Evolutionary conservation across 805 yeast genomes (phyloP), one percentile per base, ranked within the genome.

Genomic region (Wickerhamiella musiphila): DNA sequence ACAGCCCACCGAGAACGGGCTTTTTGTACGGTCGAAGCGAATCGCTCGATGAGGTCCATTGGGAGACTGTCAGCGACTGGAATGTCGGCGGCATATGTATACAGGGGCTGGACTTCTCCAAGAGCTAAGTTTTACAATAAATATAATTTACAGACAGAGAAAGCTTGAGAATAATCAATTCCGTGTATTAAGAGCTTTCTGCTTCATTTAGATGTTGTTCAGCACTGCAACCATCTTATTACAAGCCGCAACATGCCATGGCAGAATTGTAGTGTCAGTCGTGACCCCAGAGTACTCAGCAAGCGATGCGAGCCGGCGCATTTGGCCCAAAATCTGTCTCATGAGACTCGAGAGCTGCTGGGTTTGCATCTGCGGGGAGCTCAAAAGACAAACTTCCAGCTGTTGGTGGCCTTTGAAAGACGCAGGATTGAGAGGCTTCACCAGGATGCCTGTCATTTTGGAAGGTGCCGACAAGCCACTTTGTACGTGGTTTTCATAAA

Each of bases 181-280:
- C 6, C 16, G 5, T 9, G 26, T 28, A 33, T n/a, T n/a, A n/a
- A n/a, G n/a, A n/a, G n/a, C n/a, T n/a, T n/a, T n/a, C n/a, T n/a
- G n/a, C n/a, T n/a, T n/a, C n/a, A n/a, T n/a, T n/a, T 23, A 36
- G 12, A 31, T 16, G 21, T 12, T 18, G 12, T 29, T 15, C n/a
- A 40, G 34, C 13, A 37, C 39, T 18, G 37, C 28, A 16, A 35
- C 33, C 44, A 48, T 42, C 36, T 54, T 55, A 12, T 41, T 47
- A 0, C 48, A 53, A 3, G 58, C 60, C 25, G 41, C 47, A 4
- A 57, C 46, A 36, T 59, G 63, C 62, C 62, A 57, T 2, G 63
- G 63, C 16, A 50, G 28, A 3, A 56, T 40, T 1, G 52, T 45
- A 12, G 41, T 39, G 21, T 45, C 38, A 0, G 45, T 34, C 17